Conservation (phyloP, 805 yeast genomes). For the Dipodascus albidus region DNA sequence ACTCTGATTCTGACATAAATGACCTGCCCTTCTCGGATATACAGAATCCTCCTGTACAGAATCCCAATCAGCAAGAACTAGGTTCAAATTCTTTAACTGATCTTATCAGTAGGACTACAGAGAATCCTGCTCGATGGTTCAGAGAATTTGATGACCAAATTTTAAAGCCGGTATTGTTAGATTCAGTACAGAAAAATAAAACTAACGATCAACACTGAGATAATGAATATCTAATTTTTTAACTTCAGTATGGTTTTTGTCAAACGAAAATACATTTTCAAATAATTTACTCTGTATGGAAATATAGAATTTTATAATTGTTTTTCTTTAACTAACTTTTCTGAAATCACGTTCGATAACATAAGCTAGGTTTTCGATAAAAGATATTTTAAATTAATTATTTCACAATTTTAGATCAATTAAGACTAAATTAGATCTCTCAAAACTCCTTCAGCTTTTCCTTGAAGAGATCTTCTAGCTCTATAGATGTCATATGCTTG, state of each 20-base stretch:
- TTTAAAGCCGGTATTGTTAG: slow-evolving; percentile 81
- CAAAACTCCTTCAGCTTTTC: background rate
- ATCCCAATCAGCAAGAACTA: background rate
- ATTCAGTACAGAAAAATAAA: no score
- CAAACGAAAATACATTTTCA: no score
- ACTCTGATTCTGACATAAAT: slow-evolving; percentile 25
- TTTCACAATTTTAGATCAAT: no score
- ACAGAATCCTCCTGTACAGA: slow-evolving; percentile 2
- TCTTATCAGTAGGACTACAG: slow-evolving; percentile 29
- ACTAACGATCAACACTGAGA: no score
- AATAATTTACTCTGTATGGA: no score
- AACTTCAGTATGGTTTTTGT: no score
- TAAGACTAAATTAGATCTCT: background rate
- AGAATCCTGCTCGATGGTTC: slow-evolving; percentile 84
- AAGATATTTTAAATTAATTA: no score
- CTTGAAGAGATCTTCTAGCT: background rate
- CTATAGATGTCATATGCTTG: slow-evolving; percentile 11
- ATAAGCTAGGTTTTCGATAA: no score
- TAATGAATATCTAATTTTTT: no score
- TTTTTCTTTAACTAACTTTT: no score
- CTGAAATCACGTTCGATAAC: no score
- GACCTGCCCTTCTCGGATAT: slow-evolving; percentile 26
- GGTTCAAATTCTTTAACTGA: slow-evolving; percentile 13
- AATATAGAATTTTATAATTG: no score
- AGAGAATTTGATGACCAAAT: slow-evolving; percentile 88